These are phyloP conservation scores for Chlorencoelia australis DNA, from an alignment of 2,329 filamentous ascomycete genomes.

Conservation along the genomic window DNA sequence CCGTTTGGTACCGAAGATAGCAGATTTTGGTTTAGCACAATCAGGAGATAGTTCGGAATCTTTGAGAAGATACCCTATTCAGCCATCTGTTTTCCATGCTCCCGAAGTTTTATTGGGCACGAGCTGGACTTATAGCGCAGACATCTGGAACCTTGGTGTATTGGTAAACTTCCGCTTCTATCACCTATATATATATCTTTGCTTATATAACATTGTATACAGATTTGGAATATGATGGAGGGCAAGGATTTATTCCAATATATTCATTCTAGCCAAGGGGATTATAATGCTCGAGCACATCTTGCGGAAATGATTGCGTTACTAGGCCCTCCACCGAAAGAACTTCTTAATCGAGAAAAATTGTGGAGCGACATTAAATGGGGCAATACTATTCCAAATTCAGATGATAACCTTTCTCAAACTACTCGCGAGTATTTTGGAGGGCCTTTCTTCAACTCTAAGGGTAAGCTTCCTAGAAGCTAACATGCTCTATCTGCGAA, in stretches of 20 bases:
- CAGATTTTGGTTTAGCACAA: slow-evolving; percentile 58
- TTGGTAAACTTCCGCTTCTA: slow-evolving; percentile 56
- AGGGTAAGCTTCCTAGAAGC: slow-evolving; percentile 23
- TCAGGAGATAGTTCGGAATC: slow-evolving; percentile 6
- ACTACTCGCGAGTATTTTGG: slow-evolving; percentile 28
- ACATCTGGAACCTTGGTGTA: slow-evolving; percentile 96
- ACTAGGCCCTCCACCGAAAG: slow-evolving; percentile 80
- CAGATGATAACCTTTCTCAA: slow-evolving; percentile 24
- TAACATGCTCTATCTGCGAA: neutral
- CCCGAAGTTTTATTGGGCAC: slow-evolving; percentile 90
- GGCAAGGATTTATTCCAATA: slow-evolving; percentile 95
- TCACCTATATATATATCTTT: slow-evolving; percentile 60
- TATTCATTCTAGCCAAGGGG: slow-evolving; percentile 92
- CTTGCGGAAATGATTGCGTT: slow-evolving; percentile 96
- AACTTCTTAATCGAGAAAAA: slow-evolving; percentile 67
- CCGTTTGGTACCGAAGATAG: slow-evolving; percentile 58
- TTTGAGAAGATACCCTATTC: slow-evolving; percentile 92
- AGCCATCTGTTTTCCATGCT: slow-evolving; percentile 88
- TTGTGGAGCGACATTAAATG: slow-evolving; percentile 47
- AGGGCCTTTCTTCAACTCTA: slow-evolving; percentile 29
- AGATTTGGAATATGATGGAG: slow-evolving; percentile 60
- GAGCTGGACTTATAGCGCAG: slow-evolving; percentile 95
- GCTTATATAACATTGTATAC: slow-evolving; percentile 27
- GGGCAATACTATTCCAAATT: slow-evolving; percentile 47
- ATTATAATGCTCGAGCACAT: slow-evolving; percentile 75